Conservation (phyloP, 345 rosid species). For the Aethionema arabicum region DNA sequence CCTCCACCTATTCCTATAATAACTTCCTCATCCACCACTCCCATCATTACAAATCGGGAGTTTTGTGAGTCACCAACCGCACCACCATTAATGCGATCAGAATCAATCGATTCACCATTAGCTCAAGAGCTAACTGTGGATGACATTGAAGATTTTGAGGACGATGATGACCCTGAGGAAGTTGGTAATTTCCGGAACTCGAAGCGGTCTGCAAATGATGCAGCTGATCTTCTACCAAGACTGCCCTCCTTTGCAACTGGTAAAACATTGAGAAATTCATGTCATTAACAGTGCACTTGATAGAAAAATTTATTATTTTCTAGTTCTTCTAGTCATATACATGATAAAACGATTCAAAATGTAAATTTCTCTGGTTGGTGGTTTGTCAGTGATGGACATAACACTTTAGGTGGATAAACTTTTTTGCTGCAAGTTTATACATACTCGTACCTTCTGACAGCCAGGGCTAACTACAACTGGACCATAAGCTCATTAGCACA, state of each 20-base stretch:
- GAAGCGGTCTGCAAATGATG: constrained; percentile 68
- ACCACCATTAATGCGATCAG: constrained; percentile 58
- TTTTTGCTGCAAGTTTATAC: not conserved
- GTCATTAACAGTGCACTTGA: not conserved
- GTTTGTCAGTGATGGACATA: constrained; percentile 3
- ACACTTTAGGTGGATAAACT: constrained; percentile 4
- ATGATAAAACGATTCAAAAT: not conserved
- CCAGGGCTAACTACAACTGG: constrained; percentile 19
- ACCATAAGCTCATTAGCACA: not conserved
- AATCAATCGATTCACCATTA: constrained; percentile 65
- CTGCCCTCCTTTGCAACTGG: constrained; percentile 88
- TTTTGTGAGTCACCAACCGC: constrained; percentile 49
- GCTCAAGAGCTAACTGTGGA: constrained; percentile 89
- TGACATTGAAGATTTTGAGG: constrained; percentile 97
- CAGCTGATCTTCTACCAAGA: constrained; percentile 68
- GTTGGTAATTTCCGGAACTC: constrained; percentile 65
- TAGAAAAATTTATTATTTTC: not conserved
- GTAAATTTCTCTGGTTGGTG: constrained; percentile 10
- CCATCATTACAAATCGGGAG: constrained; percentile 37
- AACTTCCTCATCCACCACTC: constrained; percentile 45
- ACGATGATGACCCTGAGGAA: constrained; percentile 66
- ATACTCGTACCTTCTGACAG: not conserved
- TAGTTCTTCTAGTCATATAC: constrained; percentile 6
- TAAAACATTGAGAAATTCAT: constrained; percentile 32
- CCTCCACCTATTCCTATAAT: constrained; percentile 68